Evolutionary conservation across 495 filamentous ascomycete genomes (phyloP).

Genomic region (Sordaria brevicollis): DNA sequence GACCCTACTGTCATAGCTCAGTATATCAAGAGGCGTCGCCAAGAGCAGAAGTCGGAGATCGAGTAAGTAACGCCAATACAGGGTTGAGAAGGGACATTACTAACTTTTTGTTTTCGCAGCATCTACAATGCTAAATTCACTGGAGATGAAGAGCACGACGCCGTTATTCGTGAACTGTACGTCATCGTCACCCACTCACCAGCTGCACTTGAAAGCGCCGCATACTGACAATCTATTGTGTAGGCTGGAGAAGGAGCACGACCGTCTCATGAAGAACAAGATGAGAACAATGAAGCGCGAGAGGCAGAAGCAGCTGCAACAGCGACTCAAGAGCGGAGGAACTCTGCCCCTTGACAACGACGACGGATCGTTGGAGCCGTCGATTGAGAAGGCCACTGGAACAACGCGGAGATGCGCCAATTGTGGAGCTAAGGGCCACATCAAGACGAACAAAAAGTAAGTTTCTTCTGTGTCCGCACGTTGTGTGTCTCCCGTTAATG

Average conservation of each 20-base stretch:
- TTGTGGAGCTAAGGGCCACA: constrained; percentile 90
- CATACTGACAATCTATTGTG: neutral
- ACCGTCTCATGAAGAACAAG: constrained; percentile 77
- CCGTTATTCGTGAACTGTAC: constrained; percentile 23
- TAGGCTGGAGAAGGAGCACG: constrained; percentile 66
- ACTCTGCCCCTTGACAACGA: constrained; percentile 16
- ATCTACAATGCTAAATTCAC: constrained; percentile 50
- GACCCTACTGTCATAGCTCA: constrained; percentile 66
- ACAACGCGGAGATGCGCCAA: constrained; percentile 95
- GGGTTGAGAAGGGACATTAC: neutral
- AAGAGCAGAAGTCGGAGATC: constrained; percentile 53
- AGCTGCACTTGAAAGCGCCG: neutral
- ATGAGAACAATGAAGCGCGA: constrained; percentile 86
- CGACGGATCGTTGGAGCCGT: constrained; percentile 37
- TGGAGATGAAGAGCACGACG: constrained; percentile 56
- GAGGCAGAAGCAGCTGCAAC: constrained; percentile 62
- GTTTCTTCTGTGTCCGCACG: constrained; percentile 3
- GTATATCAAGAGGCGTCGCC: constrained; percentile 43
- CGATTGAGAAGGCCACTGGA: constrained; percentile 40
- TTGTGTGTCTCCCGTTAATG: neutral
- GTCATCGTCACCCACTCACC: neutral
- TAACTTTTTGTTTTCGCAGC: constrained; percentile 23
- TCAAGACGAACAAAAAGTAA: constrained; percentile 98
- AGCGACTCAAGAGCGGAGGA: constrained; percentile 29
- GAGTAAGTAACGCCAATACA: constrained; percentile 39